Evolutionary conservation across 2,329 filamentous ascomycete genomes (phyloP), one percentile per base, ranked within the genome.

Genomic region (Geosmithia morbida): DNA sequence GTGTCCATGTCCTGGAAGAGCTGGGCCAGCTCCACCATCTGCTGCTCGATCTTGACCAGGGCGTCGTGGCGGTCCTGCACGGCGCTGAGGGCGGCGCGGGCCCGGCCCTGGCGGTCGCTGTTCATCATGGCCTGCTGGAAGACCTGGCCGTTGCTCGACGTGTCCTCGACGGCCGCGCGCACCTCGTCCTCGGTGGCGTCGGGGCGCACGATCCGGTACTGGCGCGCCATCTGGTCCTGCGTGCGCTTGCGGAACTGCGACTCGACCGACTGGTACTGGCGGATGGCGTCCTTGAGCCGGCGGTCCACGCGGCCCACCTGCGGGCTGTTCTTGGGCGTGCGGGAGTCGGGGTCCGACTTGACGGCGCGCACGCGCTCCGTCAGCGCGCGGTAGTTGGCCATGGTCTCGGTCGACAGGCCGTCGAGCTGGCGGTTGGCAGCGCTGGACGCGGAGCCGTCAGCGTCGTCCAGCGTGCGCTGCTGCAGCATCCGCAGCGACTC

Each of bases 1-100:
- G 81, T 80, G 55, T 95, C 86, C 68, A 97, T 83, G 55, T 96
- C 84, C 61, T 88, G 79, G 77, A 96, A 94, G 48, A 97, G 71
- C 64, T 92, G 79, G 6, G 85, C 79, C 48, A 98, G 72, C 65
- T 95, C 85, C 11, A 86, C 79, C 77, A 97, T 85, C 61, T 94
- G 85, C 59, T 78, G 73, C 69, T 95, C 88, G 59, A 97, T 95
- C 74, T 94, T 90, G 66, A 88, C 79, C 55, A 98, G 85, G 41
- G 86, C 88, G 46, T 79, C 79, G 63, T 95, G 88, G 54, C 92
- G 84, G 58, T 85, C 79, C 63, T 84, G 77, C 37, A 94, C 87
- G 53, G 87, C 87, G 55, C 77, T 77, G 48, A 94, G 74, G 37
- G 87, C 87, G 39, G 81, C 79, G 53, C 84, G 81, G 41, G 87